These are phyloP conservation scores for Hemileccinum impolitum DNA, from an alignment of 768 basidiomycete species.

Conservation along the genomic window DNA sequence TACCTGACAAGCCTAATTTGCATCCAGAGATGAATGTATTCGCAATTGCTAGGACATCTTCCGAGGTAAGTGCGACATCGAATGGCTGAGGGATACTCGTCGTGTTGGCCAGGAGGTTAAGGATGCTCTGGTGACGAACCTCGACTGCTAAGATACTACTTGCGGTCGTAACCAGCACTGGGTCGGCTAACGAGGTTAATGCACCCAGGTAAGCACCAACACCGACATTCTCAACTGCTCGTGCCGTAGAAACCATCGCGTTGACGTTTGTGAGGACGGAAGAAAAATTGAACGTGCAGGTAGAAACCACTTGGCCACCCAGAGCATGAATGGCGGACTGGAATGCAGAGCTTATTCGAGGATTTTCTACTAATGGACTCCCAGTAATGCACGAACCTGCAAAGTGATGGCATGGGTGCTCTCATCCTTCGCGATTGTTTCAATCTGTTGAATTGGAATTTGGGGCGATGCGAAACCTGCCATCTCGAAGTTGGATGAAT, in stretches of 20 bases:
- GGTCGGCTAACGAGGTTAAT: slow-evolving; percentile 58
- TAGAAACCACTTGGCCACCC: slow-evolving; percentile 50
- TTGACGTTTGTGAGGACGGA: slow-evolving; percentile 58
- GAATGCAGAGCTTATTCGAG: not conserved
- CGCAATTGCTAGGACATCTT: slow-evolving; percentile 70
- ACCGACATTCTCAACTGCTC: slow-evolving; percentile 73
- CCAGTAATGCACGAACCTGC: slow-evolving; percentile 36
- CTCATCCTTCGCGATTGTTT: slow-evolving; percentile 60
- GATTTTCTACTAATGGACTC: no score
- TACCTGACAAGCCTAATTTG: slow-evolving; percentile 54
- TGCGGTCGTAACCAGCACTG: slow-evolving; percentile 59
- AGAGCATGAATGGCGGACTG: slow-evolving; percentile 50
- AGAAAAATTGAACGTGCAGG: slow-evolving; percentile 69
- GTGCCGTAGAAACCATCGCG: slow-evolving; percentile 69
- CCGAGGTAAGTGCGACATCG: slow-evolving; percentile 67
- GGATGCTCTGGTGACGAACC: slow-evolving; percentile 77
- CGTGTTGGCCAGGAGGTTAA: slow-evolving; percentile 62
- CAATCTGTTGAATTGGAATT: slow-evolving; percentile 59
- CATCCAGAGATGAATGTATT: slow-evolving; percentile 68
- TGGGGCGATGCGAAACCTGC: slow-evolving; percentile 62
- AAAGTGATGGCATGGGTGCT: slow-evolving; percentile 54
- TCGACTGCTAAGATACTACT: slow-evolving; percentile 76
- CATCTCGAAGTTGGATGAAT: slow-evolving; percentile 53
- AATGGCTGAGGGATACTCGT: slow-evolving; percentile 65
- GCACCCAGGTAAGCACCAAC: slow-evolving; percentile 77